These are phyloP conservation scores for Fusarium hostae DNA, from an alignment of 2,329 filamentous ascomycete species.

Conservation along the genomic window DNA sequence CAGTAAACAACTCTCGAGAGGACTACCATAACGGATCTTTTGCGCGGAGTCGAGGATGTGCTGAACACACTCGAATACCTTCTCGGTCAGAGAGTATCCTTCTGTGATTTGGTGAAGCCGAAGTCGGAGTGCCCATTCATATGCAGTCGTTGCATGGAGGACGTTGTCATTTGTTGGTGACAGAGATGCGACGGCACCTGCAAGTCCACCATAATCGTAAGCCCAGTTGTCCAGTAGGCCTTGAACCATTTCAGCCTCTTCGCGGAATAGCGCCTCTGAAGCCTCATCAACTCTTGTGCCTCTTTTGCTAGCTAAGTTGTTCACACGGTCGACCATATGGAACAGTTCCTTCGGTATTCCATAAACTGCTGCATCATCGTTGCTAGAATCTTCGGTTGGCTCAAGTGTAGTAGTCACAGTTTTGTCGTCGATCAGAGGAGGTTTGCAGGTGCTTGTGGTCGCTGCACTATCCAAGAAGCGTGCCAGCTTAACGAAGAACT, in stretches of 20 bases:
- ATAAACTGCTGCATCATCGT: neutral
- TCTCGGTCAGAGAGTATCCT: neutral
- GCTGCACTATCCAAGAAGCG: constrained; percentile 5
- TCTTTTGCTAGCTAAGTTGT: neutral
- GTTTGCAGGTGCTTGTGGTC: constrained; percentile 1
- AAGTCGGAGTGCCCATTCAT: constrained; percentile 10
- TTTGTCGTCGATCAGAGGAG: neutral
- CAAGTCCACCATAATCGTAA: constrained; percentile 7
- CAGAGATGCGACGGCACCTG: neutral
- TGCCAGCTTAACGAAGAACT: constrained; percentile 1
- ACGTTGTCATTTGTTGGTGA: neutral
- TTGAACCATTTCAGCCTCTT: neutral
- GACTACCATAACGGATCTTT: neutral
- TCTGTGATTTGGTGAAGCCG: constrained; percentile 16
- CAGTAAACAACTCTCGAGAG: neutral
- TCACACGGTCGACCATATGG: constrained; percentile 8
- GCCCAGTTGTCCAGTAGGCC: neutral
- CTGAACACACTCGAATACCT: constrained; percentile 1
- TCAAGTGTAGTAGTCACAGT: neutral
- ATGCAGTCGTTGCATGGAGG: constrained; percentile 5
- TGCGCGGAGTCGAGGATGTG: neutral
- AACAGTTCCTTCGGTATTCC: constrained; percentile 9
- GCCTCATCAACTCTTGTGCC: constrained; percentile 7
- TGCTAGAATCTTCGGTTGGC: neutral
- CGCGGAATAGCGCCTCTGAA: neutral